Base-by-base conservation (phyloP, 805 yeast genomes). In the Cyberlindnera nakhonratchasimensis region DNA sequence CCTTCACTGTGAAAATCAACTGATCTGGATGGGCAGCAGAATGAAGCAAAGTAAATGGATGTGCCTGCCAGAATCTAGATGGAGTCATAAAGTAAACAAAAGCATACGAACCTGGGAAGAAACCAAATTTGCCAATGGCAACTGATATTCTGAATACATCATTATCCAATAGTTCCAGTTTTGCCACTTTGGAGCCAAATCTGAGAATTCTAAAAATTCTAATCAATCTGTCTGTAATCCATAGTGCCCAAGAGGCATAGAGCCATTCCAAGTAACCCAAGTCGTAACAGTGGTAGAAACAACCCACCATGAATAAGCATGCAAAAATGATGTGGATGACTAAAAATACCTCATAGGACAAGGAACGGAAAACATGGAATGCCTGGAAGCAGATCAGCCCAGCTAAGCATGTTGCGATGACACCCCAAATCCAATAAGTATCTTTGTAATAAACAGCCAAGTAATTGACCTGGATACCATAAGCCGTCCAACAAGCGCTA, bases 41-140 rank as follows among this genome's bases (percentile, higher is more conserved):
- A 37, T 69, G 70, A 30, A 75, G 64, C 6, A 76, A 60, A 1
- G 90, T 80, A 62, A 86, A 83, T 4, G 91, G 91, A 58, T 84
- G 89, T 5, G 83, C 75, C 58, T 83, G 87, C 80, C 82, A 81
- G 58, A 81, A 78, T 29, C 70, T 62, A 3, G 63, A 55, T 16
- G 73, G 68, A 33, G 74, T 64, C 43, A 80, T 48, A 58, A 83
- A 79, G 62, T 80, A 73, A 28, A 86, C 61, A 53, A 68, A 83
- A 1, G 72, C 77, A 57, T 65, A 77, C 13, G 74, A 66, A 22
- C 86, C 84, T 3, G 88, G 82, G 43, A 54, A 62, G 17, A 72
- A 64, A 30, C 64, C 65, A 71, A 81, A 75, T 46, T 54, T 56
- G 16, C 87, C 83, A 41, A 63, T 59, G 34, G 55, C 55, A 3